phyloP scores from a whole-genome alignment of 2,329 filamentous ascomycete species.

The Echinosphaeria canescens region DNA sequence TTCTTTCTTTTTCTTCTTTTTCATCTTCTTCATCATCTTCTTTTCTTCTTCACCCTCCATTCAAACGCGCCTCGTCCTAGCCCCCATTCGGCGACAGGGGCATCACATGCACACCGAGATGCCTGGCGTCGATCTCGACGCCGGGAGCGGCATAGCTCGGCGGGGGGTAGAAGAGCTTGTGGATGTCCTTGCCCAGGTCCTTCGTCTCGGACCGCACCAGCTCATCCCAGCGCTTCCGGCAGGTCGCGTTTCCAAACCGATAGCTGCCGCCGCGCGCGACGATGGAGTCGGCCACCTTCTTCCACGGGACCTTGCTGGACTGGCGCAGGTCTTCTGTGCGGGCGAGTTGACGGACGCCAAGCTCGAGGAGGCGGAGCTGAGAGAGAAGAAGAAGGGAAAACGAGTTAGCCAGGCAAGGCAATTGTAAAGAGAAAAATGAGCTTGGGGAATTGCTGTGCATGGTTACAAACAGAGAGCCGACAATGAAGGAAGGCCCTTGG shows the following conservation, averaged over 20 bases:
- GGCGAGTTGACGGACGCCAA: slow-evolving; percentile 5
- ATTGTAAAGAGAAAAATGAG: slow-evolving; percentile 2
- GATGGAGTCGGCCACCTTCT: slow-evolving; percentile 31
- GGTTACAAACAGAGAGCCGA: too few species aligned
- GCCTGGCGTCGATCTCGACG: too few species aligned
- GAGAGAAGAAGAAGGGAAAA: neutral
- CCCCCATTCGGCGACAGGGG: too few species aligned
- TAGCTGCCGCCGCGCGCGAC: slow-evolving; percentile 28
- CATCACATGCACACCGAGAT: too few species aligned
- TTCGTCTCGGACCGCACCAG: slow-evolving; percentile 10
- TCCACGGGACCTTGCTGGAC: slow-evolving; percentile 27
- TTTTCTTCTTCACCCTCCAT: too few species aligned
- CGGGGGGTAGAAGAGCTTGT: slow-evolving; percentile 1
- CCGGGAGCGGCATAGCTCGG: too few species aligned
- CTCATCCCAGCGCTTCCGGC: slow-evolving; percentile 33
- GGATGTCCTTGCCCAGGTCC: neutral
- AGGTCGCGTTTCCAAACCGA: slow-evolving; percentile 34
- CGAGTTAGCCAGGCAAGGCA: too few species aligned
- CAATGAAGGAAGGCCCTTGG: too few species aligned
- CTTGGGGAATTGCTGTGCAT: too few species aligned
- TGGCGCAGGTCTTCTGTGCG: slow-evolving; percentile 14
- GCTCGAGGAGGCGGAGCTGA: slow-evolving; percentile 7
- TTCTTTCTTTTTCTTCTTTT: too few species aligned
- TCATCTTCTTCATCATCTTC: too few species aligned
- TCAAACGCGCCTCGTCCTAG: too few species aligned